These are phyloP conservation scores for Sophora flavescens DNA, from an alignment of 306 rosid species.

Conservation along the genomic window DNA sequence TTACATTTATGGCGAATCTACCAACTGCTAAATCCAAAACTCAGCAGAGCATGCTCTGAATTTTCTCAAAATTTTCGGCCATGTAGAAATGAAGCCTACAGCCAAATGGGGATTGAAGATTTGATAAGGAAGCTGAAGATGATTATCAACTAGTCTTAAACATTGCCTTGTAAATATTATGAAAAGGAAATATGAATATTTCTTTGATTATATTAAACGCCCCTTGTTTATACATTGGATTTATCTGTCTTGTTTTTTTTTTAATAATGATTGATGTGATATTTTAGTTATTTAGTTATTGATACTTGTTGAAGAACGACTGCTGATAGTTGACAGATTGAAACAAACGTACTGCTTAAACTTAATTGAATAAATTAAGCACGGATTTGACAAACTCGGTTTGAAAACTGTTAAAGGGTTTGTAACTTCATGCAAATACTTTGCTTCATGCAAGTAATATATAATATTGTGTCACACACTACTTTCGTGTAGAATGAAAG, in stretches of 20 bases:
- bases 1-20: constrained; percentile 60
- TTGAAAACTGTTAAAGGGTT: neutral
- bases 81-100: constrained; percentile 6
- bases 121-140: neutral
- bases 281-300: neutral
- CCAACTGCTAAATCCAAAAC: constrained; percentile 30
- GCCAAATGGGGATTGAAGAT: neutral
- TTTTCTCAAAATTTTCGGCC: neutral
- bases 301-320: neutral
- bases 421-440: neutral
- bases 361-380: neutral
- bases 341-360: neutral
- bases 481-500: neutral
- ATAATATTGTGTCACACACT: neutral
- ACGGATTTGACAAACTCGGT: neutral
- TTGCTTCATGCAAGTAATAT: neutral
- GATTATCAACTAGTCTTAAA: neutral
- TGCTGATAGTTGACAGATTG: neutral
- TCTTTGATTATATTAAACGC: neutral
- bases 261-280: neutral
- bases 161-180: constrained; percentile 5
- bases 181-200: neutral
- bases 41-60: neutral
- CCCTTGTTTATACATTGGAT: neutral
- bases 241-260: neutral